A percentile compares a stretch with the other conserved stretches of the same genome.
Conservation (phyloP, 2,329 filamentous ascomycete species). For the Phialocephala subalpina region DNA sequence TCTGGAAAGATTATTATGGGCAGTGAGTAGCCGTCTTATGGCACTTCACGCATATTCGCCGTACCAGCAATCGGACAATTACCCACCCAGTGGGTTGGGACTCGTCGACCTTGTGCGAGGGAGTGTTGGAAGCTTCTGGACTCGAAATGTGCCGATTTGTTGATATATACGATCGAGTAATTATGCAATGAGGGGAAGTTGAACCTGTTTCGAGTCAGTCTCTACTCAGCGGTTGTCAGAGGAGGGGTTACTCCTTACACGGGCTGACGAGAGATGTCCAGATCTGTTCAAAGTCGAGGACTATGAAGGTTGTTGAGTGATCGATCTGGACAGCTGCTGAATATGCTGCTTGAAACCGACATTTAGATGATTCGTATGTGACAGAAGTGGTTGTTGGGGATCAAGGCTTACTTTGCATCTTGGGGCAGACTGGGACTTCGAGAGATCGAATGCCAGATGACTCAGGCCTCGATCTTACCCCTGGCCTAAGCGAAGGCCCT, state of each 20-base stretch:
- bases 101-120: not conserved
- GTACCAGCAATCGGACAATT: not conserved
- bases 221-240: slow-evolving; percentile 2
- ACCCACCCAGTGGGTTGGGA: not conserved
- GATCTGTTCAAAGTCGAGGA: not conserved
- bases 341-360: not conserved
- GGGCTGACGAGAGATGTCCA: not conserved
- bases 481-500: slow-evolving; percentile 5
- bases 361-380: not conserved
- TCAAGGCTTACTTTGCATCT: not conserved
- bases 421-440: not conserved
- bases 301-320: not conserved
- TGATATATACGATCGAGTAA: not conserved
- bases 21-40: not conserved
- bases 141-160: not conserved
- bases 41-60: not conserved
- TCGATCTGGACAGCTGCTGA: not conserved
- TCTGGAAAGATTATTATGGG: not conserved
- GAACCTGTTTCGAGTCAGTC: not conserved
- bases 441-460: not conserved
- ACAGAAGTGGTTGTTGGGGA: not conserved
- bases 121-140: not conserved
- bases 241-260: not conserved
- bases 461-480: slow-evolving; percentile 5
- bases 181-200: not conserved